phyloP scores from a whole-genome alignment of 2,329 filamentous ascomycete species.

The Aspergillus fructus region DNA sequence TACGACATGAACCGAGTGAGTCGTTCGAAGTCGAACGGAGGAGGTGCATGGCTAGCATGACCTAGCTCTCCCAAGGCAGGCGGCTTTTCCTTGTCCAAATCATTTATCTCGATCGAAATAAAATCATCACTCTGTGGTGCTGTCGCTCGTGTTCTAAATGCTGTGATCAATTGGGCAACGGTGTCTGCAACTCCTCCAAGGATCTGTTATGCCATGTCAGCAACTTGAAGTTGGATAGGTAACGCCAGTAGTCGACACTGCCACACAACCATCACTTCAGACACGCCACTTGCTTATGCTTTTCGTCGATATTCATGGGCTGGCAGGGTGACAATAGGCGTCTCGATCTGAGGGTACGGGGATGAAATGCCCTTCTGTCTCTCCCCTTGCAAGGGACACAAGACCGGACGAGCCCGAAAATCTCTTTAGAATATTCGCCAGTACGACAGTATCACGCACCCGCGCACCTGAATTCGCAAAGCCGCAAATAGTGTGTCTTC shows the following conservation, averaged over 20 bases:
- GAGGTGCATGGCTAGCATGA: constrained; percentile 62
- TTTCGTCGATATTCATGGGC: background rate
- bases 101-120: constrained; percentile 82
- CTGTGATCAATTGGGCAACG: constrained; percentile 87
- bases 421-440: background rate
- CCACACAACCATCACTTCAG: background rate
- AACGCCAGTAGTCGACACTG: background rate
- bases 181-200: constrained; percentile 95
- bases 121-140: constrained; percentile 63
- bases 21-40: constrained; percentile 93
- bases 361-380: background rate
- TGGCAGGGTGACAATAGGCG: background rate
- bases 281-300: background rate
- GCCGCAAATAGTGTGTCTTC: background rate
- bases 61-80: constrained; percentile 65
- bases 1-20: constrained; percentile 96
- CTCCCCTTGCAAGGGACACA: background rate
- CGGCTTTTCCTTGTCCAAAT: constrained; percentile 78
- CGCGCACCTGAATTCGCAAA: background rate
- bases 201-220: constrained; percentile 49
- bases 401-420: background rate
- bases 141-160: constrained; percentile 64
- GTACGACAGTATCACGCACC: background rate
- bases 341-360: background rate
- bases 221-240: constrained; percentile 1